Evolutionary conservation across 495 filamentous ascomycete species (phyloP), one percentile per base, ranked within the genome.

Genomic region (Lophium mytilinum): DNA sequence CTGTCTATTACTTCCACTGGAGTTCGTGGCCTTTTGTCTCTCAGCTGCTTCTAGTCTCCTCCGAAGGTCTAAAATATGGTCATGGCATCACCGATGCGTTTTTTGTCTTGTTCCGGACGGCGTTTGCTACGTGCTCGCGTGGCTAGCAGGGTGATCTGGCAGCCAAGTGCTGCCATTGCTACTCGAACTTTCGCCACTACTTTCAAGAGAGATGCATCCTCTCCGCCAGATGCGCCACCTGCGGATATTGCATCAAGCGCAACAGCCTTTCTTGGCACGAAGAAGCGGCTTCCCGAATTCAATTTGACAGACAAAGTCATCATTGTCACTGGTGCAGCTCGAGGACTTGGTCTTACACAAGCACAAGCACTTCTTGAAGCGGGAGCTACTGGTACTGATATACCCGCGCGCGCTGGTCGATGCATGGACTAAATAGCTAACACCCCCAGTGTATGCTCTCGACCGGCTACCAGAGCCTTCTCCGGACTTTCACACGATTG

Each of bases 361-460:
- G 85, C 87, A 45, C 83, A 90, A 66, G 88, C 84, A 9, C 72
- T 92, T n/a, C 72, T 91, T 17, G 87, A 90, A 72, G 87, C 87
- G 14, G 88, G 88, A 33, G 88, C 87, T 19, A 85, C 70, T 37
- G 83, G 68, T 58, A 61, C 69, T 34, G 55, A 71, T 70, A 72
- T 30, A 18, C 14, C 21, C 45, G 2, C 33, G 2, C 33, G 33
- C 39, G 39, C 7, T 24, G 2, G 9, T 18, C 1, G 12, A 30
- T 17, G 6, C 9, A 18, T 36, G 9, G 9, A 43, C n/a, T 7
- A 14, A 7, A 21, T 49, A 40, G 53, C 21, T 57, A 37, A 59
- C 43, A 24, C 15, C 50, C 36, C n/a, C 50, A 75, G 83, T 86
- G 35, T 81, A 85, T 65, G 78, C 76, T 41, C 70, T 82, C 42